Conservation (phyloP, 371 early-diverging fungal genomes). For the Paramicrosporidium saccamoebae region DNA sequence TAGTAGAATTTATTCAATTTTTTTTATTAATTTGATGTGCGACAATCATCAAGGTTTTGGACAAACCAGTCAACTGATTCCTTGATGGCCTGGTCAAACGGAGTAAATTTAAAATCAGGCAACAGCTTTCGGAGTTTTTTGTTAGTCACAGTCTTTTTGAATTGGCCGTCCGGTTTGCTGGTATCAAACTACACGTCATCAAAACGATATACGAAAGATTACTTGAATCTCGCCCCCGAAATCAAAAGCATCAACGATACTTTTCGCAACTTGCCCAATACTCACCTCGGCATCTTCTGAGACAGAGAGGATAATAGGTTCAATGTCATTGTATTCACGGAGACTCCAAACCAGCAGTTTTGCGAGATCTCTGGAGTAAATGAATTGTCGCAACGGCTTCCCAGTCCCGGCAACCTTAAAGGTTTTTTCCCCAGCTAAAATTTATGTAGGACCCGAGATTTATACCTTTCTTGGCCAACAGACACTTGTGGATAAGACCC, state of each 20-base stretch:
- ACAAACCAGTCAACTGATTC: constrained; percentile 44
- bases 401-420: constrained; percentile 43
- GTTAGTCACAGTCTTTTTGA: constrained; percentile 52
- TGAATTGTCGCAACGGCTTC: constrained; percentile 52
- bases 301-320: constrained; percentile 50
- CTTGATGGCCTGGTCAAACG: constrained; percentile 31
- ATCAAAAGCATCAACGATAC: constrained; percentile 13
- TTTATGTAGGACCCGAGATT: too few species aligned
- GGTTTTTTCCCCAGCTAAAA: constrained; percentile 2
- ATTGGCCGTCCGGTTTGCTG: constrained; percentile 43
- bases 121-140: constrained; percentile 28
- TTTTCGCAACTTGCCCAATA: constrained; percentile 1
- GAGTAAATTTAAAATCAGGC: constrained; percentile 46
- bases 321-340: constrained; percentile 36
- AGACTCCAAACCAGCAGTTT: constrained; percentile 45
- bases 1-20: too few species aligned
- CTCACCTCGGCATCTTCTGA: too few species aligned
- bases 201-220: constrained; percentile 2
- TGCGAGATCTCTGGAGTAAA: constrained; percentile 47
- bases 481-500: constrained; percentile 52
- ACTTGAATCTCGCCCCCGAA: constrained; percentile 20
- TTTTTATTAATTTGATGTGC: too few species aligned
- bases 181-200: constrained; percentile 27
- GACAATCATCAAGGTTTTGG: constrained; percentile 21
- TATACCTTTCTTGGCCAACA: constrained; percentile 35